Evolutionary conservation across 2,329 filamentous ascomycete species (phyloP).

Genomic region (Phaeomoniella chlamydospora): DNA sequence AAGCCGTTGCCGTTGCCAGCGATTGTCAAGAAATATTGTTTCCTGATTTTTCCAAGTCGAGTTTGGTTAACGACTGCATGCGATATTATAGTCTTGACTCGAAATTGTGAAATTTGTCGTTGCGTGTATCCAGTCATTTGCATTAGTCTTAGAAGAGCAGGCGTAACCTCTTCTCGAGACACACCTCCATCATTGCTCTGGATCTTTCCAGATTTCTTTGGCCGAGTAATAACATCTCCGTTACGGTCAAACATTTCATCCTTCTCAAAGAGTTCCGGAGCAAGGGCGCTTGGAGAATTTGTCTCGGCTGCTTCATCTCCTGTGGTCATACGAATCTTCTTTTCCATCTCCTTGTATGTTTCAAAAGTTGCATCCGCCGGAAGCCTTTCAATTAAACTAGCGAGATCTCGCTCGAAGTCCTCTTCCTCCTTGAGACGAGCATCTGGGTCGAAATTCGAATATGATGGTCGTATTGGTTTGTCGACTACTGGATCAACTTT

Average conservation of each 20-base stretch:
- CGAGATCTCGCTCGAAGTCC: conserved; percentile 47
- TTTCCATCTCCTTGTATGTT: conserved; percentile 21
- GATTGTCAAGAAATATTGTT: conserved; percentile 60
- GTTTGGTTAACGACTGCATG: conserved; percentile 84
- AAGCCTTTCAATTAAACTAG: conserved; percentile 16
- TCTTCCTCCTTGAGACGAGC: conserved; percentile 47
- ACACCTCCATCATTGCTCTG: conserved; percentile 14
- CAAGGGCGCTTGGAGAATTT: conserved; percentile 32
- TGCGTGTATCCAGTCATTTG: conserved; percentile 41
- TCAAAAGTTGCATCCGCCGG: conserved; percentile 2
- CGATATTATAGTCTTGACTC: conserved; percentile 56
- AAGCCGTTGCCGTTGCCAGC: conserved; percentile 79
- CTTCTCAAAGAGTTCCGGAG: conserved; percentile 35
- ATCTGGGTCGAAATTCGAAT: conserved; percentile 38
- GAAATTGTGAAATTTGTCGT: conserved; percentile 35
- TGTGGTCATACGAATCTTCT: conserved; percentile 28
- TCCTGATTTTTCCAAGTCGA: conserved; percentile 81
- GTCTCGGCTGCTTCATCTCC: conserved; percentile 35
- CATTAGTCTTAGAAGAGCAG: conserved; percentile 33
- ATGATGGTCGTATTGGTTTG: conserved; percentile 40
- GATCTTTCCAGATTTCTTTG: conserved; percentile 12
- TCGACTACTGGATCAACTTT: conserved; percentile 66
- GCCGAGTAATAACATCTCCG: conserved; percentile 5
- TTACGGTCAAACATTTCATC: conserved; percentile 17
- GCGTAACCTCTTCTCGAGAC: conserved; percentile 8